These are phyloP conservation scores for Gossypium davidsonii DNA, from an alignment of 441 rosid genomes.

Conservation along the genomic window DNA sequence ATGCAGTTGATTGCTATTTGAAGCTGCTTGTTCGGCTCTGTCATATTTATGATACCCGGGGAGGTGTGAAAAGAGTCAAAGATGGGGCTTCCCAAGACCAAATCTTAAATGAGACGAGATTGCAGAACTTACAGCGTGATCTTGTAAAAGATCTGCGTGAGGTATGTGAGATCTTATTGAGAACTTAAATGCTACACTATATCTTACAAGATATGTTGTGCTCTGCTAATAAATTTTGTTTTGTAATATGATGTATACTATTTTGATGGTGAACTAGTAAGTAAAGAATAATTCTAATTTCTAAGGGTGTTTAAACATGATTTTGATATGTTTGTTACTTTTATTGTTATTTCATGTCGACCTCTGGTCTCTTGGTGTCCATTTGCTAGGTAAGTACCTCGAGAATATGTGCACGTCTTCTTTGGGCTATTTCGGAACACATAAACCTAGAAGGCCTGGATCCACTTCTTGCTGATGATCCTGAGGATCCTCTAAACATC, in stretches of 20 bases:
- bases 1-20: constrained; percentile 93
- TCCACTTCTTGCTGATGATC: constrained; percentile 99
- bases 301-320: not conserved
- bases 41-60: constrained; percentile 92
- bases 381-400: constrained; percentile 69
- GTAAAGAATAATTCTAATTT: not conserved
- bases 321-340: not conserved
- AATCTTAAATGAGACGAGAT: constrained; percentile 92
- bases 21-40: constrained; percentile 95
- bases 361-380: constrained; percentile 1
- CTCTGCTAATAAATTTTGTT: not conserved
- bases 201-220: constrained; percentile 1
- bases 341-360: not conserved
- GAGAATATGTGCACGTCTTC: constrained; percentile 70
- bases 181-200: constrained; percentile 12
- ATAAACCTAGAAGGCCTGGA: constrained; percentile 92
- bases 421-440: constrained; percentile 93
- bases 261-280: not conserved
- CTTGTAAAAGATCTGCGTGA: constrained; percentile 88
- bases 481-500: constrained; percentile 85
- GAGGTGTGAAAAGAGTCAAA: constrained; percentile 94
- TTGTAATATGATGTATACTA: not conserved
- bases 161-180: constrained; percentile 40
- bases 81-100: constrained; percentile 99
- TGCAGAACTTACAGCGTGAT: constrained; percentile 84